A percentile compares a stretch with the other conserved stretches of the same genome.
phyloP scores from a whole-genome alignment of 108 stramenopile genomes.

The Stephanodiscus triporus region DNA sequence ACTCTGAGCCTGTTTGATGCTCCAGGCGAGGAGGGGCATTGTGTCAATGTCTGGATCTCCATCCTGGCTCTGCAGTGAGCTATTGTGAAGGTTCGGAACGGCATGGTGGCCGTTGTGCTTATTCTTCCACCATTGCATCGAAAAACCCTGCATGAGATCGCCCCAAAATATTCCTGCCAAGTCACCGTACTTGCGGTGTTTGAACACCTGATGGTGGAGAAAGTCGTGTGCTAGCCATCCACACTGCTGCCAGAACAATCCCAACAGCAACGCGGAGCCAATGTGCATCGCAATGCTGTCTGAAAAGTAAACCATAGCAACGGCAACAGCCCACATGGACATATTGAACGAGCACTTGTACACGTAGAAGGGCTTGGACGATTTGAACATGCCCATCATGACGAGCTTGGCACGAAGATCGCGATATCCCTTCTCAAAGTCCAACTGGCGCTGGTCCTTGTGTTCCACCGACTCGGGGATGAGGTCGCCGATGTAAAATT shows the following conservation, averaged over 20 bases:
- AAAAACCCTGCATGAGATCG: conserved; percentile 94
- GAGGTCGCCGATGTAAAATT: conserved; percentile 94
- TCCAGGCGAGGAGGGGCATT: conserved; percentile 98
- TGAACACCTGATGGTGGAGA: conserved; percentile 98
- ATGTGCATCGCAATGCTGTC: conserved; percentile 81
- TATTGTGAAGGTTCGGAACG: conserved; percentile 96
- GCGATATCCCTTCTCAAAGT: conserved; percentile 97
- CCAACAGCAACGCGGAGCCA: conserved; percentile 87
- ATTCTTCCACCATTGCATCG: conserved; percentile 96
- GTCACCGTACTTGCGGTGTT: conserved; percentile 92
- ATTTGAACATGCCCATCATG: conserved; percentile 96
- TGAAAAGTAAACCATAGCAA: conserved; percentile 74
- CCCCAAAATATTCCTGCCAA: conserved; percentile 93
- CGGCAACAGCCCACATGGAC: conserved; percentile 82
- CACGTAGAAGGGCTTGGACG: conserved; percentile 84
- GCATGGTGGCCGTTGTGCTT: conserved; percentile 99
- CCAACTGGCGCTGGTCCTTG: conserved; percentile 82
- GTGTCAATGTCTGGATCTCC: conserved; percentile 98
- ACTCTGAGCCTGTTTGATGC: conserved; percentile 90
- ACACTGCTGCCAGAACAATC: conserved; percentile 98
- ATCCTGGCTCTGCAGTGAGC: conserved; percentile 74
- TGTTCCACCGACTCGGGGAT: conserved; percentile 75
- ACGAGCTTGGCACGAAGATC: conserved; percentile 90
- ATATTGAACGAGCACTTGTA: conserved; percentile 92
- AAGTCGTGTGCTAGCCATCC: conserved; percentile 99